phyloP scores from a whole-genome alignment of 2,329 filamentous ascomycete species.

The Laburnicola sp. region DNA sequence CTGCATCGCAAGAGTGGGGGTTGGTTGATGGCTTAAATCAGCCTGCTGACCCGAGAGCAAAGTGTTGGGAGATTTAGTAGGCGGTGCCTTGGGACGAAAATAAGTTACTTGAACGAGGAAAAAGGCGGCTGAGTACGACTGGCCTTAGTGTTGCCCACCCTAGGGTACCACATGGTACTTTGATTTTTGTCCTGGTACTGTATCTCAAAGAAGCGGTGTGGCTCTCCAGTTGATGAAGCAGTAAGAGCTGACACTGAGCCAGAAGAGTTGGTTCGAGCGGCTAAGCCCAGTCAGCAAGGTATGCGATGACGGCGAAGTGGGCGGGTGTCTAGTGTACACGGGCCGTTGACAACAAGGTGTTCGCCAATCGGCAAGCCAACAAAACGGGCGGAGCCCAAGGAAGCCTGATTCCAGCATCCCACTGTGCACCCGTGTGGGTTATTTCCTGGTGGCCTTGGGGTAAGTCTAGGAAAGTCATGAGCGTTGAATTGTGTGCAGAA shows the following conservation, averaged over 20 bases:
- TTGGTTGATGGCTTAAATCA: no score
- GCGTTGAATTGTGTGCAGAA: neutral
- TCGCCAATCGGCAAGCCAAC: neutral
- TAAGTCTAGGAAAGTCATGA: neutral
- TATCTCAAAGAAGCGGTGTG: conserved; percentile 6
- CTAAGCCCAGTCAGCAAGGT: conserved; percentile 2
- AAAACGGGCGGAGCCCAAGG: neutral
- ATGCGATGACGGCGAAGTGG: neutral
- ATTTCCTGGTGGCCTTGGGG: no score
- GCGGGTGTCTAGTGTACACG: no score
- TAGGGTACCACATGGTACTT: no score
- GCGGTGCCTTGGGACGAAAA: no score
- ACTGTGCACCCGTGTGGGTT: neutral
- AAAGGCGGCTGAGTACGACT: no score
- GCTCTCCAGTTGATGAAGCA: neutral
- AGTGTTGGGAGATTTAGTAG: no score
- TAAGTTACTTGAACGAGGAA: no score
- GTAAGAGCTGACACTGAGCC: conserved; percentile 2
- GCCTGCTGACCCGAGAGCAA: no score
- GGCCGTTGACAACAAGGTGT: conserved; percentile 1
- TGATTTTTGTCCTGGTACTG: no score
- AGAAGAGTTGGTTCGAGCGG: neutral
- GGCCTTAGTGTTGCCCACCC: no score
- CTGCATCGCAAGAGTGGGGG: no score
- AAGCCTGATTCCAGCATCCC: neutral